Conservation (phyloP, 495 filamentous ascomycete genomes). For the Schizothecium vesticola region DNA sequence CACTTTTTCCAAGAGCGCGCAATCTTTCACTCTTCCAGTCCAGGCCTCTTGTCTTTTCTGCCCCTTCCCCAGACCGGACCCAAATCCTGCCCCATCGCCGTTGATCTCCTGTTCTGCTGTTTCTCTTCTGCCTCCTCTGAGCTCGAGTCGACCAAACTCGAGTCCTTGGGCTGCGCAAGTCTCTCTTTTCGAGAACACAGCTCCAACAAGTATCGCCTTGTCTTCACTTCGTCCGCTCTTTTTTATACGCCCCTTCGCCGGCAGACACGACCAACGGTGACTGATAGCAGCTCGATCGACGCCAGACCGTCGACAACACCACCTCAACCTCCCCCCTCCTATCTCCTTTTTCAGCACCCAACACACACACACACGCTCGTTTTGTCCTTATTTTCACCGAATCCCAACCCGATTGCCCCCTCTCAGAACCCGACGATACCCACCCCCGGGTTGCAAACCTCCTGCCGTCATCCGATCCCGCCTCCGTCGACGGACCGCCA, state of each 20-base stretch:
- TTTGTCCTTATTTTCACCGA: not conserved
- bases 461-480: conserved; percentile 12
- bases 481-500: conserved; percentile 19
- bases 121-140: not conserved
- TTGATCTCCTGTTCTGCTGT: conserved; percentile 6
- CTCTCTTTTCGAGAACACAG: conserved; percentile 5
- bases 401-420: not conserved
- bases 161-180: conserved; percentile 5
- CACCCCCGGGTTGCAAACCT: not conserved
- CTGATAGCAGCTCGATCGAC: conserved; percentile 6
- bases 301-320: conserved; percentile 11
- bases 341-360: not conserved
- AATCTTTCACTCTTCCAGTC: conserved; percentile 24
- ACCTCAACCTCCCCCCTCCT: not conserved
- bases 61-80: conserved; percentile 28
- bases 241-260: conserved; percentile 9
- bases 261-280: not conserved
- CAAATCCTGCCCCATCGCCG: conserved; percentile 18
- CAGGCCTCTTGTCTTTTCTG: conserved; percentile 6
- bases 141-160: not conserved
- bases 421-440: not conserved
- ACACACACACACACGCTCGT: not conserved
- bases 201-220: not conserved
- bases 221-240: conserved; percentile 22
- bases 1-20: conserved; percentile 18